These are phyloP conservation scores for Penicillium paxilli DNA, from an alignment of 495 filamentous ascomycete species.

Conservation along the genomic window DNA sequence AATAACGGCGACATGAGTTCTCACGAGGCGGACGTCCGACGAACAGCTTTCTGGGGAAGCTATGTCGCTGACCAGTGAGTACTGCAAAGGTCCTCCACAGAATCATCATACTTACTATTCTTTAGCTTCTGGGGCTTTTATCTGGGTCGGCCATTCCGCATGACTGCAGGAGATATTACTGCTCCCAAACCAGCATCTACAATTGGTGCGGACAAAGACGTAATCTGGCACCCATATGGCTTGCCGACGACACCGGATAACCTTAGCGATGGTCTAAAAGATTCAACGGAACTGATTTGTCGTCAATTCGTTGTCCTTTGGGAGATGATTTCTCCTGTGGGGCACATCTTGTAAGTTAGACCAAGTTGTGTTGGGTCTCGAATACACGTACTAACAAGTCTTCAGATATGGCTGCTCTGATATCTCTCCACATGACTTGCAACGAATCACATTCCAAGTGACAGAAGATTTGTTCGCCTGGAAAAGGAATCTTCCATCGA, in stretches of 20 bases:
- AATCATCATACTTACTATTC: not conserved
- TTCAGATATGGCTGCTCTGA: conserved; percentile 45
- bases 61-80: conserved; percentile 36
- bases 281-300: conserved; percentile 42
- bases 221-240: conserved; percentile 47
- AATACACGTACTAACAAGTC: conserved; percentile 12
- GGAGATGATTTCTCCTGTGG: conserved; percentile 50
- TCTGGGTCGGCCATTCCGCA: conserved; percentile 25
- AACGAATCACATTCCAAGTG: conserved; percentile 42
- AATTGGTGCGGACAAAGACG: conserved; percentile 34
- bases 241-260: conserved; percentile 17
- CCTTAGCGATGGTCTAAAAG: conserved; percentile 28
- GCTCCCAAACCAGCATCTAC: conserved; percentile 43
- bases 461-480: conserved; percentile 47
- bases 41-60: conserved; percentile 35
- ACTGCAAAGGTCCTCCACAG: not conserved
- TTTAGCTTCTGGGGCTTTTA: conserved; percentile 32
- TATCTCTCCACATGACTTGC: conserved; percentile 46
- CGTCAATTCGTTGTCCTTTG: conserved; percentile 48
- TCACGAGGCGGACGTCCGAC: conserved; percentile 30
- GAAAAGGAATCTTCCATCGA: conserved; percentile 46
- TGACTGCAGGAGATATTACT: conserved; percentile 48
- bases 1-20: conserved; percentile 22
- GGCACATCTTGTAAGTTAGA: conserved; percentile 47
- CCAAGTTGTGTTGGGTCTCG: not conserved